Evolutionary conservation across 208 protist genomes (phyloP), one percentile per base, ranked within the genome.

Genomic region (Wallacemonas sp.): DNA sequence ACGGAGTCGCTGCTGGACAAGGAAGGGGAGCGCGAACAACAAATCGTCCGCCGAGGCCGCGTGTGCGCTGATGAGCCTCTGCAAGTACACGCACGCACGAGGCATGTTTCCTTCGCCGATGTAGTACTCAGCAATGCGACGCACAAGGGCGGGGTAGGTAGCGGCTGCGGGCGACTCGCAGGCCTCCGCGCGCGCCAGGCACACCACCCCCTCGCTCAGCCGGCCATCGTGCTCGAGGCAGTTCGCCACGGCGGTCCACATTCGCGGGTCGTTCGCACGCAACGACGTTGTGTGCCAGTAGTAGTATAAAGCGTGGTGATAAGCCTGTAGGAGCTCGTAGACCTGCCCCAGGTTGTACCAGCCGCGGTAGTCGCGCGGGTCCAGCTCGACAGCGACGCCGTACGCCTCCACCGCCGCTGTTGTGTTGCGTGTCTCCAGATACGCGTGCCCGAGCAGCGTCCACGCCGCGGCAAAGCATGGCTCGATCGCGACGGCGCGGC

Each of bases 291-390:
- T 96, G 57, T 97, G 97, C 66, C 89, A 88, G 63, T 98, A 99
- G 71, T 99, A 99, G 78, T 98, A 98, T 0, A 97, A 64, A 10
- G 98, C 97, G 57, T 98, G 97, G 55, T 94, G 80, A 30, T 93
- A 96, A 66, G 97, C 82, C 70, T 98, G 85, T 10, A 99, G 77
- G 17, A 99, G 58, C 78, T 99, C 97, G 79, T 99, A 99, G 1
- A 98, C 91, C 71, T 99, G 97, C 3, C 97, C 98, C 1, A 99
- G 73, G 57, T 98, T 98, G 80, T 99, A 99, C 96, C 95, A 98
- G 6, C 96, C 96, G 48, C 97, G 83, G 71, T 98, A 98, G 55
- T 98, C 97, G 17, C 83, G 77, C 34, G 76, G 77, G 71, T 98
- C 93, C 34, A 98, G 84, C 42, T 97, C 89, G 1, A 99, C 87